phyloP scores from a whole-genome alignment of 106 monocot species.

The Chionographis japonica region DNA sequence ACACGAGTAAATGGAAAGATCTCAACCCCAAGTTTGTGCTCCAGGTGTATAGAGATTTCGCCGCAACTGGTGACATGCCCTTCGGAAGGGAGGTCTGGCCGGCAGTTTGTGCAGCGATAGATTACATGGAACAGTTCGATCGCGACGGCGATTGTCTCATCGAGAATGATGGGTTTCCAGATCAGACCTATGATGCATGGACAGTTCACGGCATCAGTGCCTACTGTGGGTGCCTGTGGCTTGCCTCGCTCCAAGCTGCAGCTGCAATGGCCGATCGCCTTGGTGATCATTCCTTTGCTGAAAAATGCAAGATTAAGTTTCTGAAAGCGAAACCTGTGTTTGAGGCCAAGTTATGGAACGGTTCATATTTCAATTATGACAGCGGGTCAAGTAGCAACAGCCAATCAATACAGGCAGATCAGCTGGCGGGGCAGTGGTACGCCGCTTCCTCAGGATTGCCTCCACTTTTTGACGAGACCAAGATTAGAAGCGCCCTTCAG shows the following conservation, averaged over 20 bases:
- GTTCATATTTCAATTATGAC: constrained; percentile 95
- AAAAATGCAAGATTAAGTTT: constrained; percentile 71
- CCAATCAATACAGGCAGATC: constrained; percentile 91
- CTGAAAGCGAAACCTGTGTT: constrained; percentile 57
- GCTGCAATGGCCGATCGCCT: constrained; percentile 83
- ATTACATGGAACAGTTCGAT: constrained; percentile 97
- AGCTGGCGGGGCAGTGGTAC: constrained; percentile 96
- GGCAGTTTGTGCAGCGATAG: constrained; percentile 84
- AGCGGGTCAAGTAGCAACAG: constrained; percentile 82
- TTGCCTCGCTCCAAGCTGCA: constrained; percentile 86
- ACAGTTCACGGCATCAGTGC: constrained; percentile 94
- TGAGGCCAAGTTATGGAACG: constrained; percentile 92
- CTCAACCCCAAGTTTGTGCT: constrained; percentile 98
- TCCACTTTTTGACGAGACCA: constrained; percentile 69
- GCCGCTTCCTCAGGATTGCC: constrained; percentile 87
- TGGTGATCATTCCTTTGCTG: constrained; percentile 68
- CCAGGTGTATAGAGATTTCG: constrained; percentile 95
- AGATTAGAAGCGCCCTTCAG: constrained; percentile 73
- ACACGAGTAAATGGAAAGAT: constrained; percentile 99
- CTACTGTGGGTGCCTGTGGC: constrained; percentile 93
- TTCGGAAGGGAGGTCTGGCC: constrained; percentile 92
- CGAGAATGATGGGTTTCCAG: constrained; percentile 99
- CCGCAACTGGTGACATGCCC: constrained; percentile 84
- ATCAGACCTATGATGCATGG: constrained; percentile 99
- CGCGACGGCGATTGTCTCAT: constrained; percentile 95